phyloP scores from a whole-genome alignment of 306 rosid genomes.

The Geum urbanum region DNA sequence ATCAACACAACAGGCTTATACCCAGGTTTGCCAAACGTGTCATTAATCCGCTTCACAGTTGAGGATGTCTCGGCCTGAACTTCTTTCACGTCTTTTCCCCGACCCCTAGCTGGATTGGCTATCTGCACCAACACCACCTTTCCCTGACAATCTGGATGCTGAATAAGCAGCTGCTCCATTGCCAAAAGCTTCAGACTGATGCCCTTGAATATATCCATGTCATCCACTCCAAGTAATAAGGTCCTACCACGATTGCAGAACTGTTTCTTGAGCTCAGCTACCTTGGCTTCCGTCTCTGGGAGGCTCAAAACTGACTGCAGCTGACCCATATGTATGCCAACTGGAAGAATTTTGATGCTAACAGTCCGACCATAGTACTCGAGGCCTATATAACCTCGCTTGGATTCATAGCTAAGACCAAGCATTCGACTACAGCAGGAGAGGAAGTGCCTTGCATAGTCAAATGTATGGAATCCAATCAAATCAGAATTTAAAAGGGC shows the following conservation, averaged over 20 bases:
- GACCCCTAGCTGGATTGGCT: slow-evolving; percentile 79
- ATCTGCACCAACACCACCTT: slow-evolving; percentile 80
- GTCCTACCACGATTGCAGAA: slow-evolving; percentile 44
- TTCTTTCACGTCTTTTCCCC: slow-evolving; percentile 74
- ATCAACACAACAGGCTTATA: slow-evolving; percentile 71
- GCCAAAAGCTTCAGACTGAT: slow-evolving; percentile 80
- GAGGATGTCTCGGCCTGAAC: slow-evolving; percentile 57
- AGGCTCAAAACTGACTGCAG: slow-evolving; percentile 59
- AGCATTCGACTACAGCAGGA: slow-evolving; percentile 87
- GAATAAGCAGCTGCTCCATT: slow-evolving; percentile 75
- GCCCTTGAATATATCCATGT: slow-evolving; percentile 88
- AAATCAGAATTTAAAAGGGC: slow-evolving; percentile 79
- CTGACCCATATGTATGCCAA: slow-evolving; percentile 82
- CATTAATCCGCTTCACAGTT: slow-evolving; percentile 59
- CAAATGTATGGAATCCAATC: slow-evolving; percentile 84
- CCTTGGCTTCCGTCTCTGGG: slow-evolving; percentile 54
- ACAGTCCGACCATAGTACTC: slow-evolving; percentile 86
- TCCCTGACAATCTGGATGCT: slow-evolving; percentile 58
- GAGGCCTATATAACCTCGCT: slow-evolving; percentile 74
- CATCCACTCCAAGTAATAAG: slow-evolving; percentile 76
- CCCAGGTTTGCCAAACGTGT: slow-evolving; percentile 58
- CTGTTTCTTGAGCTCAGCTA: slow-evolving; percentile 47
- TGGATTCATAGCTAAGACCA: slow-evolving; percentile 68
- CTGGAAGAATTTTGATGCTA: slow-evolving; percentile 77
- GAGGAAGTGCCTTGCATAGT: slow-evolving; percentile 77